phyloP scores from a whole-genome alignment of 306 rosid species.

The Comarum palustre region DNA sequence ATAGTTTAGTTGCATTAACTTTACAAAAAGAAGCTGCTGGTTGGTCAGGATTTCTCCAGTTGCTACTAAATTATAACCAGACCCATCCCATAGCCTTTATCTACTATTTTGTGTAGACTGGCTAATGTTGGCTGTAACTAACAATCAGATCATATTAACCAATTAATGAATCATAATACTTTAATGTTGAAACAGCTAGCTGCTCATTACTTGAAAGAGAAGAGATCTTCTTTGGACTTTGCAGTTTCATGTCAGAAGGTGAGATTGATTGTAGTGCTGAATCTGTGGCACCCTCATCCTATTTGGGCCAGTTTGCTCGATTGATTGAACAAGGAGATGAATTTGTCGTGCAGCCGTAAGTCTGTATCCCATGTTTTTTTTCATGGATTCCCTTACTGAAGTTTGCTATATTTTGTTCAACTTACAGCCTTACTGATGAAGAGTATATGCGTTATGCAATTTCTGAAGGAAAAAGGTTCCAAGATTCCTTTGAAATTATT shows the following conservation, averaged over 20 bases:
- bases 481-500: conserved; percentile 83
- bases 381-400: conserved; percentile 20
- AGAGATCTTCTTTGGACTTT: conserved; percentile 75
- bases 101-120: not conserved
- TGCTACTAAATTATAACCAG: not conserved
- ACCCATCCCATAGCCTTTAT: not conserved
- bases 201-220: conserved; percentile 80
- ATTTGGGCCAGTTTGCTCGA: conserved; percentile 83
- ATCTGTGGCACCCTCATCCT: conserved; percentile 70
- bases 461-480: conserved; percentile 81
- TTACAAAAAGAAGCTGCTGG: conserved; percentile 8
- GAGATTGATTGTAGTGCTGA: conserved; percentile 54
- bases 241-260: conserved; percentile 58
- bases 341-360: conserved; percentile 74
- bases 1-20: not conserved
- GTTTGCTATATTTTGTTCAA: conserved; percentile 22
- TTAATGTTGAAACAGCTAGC: conserved; percentile 66
- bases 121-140: not conserved
- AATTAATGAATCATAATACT: not conserved
- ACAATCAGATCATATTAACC: not conserved
- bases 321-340: conserved; percentile 69
- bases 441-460: conserved; percentile 59
- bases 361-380: conserved; percentile 26
- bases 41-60: conserved; percentile 1
- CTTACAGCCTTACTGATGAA: conserved; percentile 82